A percentile compares a stretch with the other conserved stretches of the same genome.
Evolutionary conservation across 192 early-diverging fungal genomes (phyloP).

Genomic region (Entomortierella beljakovae): DNA sequence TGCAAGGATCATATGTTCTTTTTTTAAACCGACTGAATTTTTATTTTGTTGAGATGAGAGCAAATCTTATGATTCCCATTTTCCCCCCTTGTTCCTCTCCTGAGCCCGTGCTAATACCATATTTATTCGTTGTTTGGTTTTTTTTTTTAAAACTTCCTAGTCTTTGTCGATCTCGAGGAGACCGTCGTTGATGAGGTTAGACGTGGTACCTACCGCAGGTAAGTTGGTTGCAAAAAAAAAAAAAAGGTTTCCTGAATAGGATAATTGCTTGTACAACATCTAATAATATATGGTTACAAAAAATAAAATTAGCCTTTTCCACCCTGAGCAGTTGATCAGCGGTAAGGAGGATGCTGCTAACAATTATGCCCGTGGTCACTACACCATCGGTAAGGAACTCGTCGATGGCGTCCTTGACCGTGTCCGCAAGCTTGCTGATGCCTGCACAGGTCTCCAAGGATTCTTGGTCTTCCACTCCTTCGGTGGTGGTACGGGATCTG

Average conservation of each 20-base stretch:
- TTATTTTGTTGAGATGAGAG: constrained; percentile 6
- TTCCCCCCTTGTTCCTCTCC: too few species aligned
- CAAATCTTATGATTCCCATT: neutral
- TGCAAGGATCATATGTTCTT: too few species aligned
- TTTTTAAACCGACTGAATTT: too few species aligned
- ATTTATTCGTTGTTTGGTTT: too few species aligned
- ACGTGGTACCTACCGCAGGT: constrained; percentile 97
- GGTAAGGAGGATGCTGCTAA: constrained; percentile 99
- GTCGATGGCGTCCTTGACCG: constrained; percentile 98
- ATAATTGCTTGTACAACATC: neutral
- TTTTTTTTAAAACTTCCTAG: constrained; percentile 31
- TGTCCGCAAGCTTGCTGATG: constrained; percentile 97
- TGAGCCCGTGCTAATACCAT: constrained; percentile 6
- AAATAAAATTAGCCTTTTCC: constrained; percentile 55
- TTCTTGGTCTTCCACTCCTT: constrained; percentile 99
- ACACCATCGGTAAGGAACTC: constrained; percentile 99
- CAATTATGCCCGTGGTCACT: constrained; percentile 99
- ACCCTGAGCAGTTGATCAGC: constrained; percentile 97
- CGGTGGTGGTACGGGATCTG: constrained; percentile 99
- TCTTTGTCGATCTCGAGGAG: constrained; percentile 98
- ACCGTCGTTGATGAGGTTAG: constrained; percentile 99
- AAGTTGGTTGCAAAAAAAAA: constrained; percentile 3
- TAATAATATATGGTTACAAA: neutral
- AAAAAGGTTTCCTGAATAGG: neutral
- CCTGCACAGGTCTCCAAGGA: constrained; percentile 98